Base-by-base conservation (phyloP, 2,329 filamentous ascomycete genomes). In the Microcyclospora pomicola region DNA sequence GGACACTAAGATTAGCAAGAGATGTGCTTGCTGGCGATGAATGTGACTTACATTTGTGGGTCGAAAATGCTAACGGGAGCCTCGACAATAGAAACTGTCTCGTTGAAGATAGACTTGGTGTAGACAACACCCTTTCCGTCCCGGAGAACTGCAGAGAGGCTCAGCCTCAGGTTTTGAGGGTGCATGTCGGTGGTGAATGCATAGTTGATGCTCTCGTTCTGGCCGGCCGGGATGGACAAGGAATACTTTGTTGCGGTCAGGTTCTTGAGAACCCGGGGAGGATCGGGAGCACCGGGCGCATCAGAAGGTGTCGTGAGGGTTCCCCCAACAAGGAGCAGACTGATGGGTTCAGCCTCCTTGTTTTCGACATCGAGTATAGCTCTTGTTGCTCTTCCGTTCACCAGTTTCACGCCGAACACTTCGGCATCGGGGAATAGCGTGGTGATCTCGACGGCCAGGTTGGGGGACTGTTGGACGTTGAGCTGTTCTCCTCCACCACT, bases 401-500 rank as follows among this genome's bases (percentile, higher is more conserved):
- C 75, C 50, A 96, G 77, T 74, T 93, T 94, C 52, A 96, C 77
- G 53, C 88, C 91, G 52, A 95, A 91, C 63, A 93, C 79, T 67
- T 92, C 84, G 41, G 72, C 67, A 47, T 73, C 62, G 24, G 75
- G 75, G 62, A 80, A 80, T 27, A 68, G 67, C 41, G 73, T 66
- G 36, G 67, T 64, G 45, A 75, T 66, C 38, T 64, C 62, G 48
- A 79, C 69, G 41, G 67, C 66, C 42, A 75, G 59, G 43, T 64
- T 70, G 48, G 67, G 78, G 60, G 56, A 80, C 68, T 63, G 74
- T 24, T 24, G 19, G 19, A 24, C 19, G 19, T 24, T 24, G 19
- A 24, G 19, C 19, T 24, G 19, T 24, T 24, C 19, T 24, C 19
- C 19, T 24, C 19, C 19, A 24, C 19, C 19, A 7, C 19, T 24